Evolutionary conservation across 257 asterid genomes (phyloP), one percentile per base, ranked within the genome.

Genomic region (Scutellaria barbata): DNA sequence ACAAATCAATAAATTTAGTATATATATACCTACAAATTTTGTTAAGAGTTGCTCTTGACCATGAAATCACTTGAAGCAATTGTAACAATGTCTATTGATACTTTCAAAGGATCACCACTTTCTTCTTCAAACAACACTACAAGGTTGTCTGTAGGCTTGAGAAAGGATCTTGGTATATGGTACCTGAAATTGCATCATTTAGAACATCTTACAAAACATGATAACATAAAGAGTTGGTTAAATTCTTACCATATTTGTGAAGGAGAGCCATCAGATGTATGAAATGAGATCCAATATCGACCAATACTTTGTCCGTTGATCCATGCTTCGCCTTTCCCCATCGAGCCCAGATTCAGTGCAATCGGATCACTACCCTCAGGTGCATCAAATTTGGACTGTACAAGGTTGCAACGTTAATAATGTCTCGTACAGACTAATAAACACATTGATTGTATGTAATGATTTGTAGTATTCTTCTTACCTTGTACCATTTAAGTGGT

Each of bases 241-340:
- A 3, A 10, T 39, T 41, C 64, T 42, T 84, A 92, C 97, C 94
- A 85, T 74, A 78, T 88, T 55, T 93, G 98, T 62, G 97, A 87
- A 56, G 98, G 89, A 61, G 72, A 57, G 77, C 95, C 98, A 18
- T 54, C 67, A 4, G 77, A 74, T 11, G 76, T 84, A 57, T 0
- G 95, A 58, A 83, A 86, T 1, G 98, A 85, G 64, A 88, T 74
- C 98, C 98, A 93, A 54, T 88, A 93, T 59, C 97, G 83, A 41
- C 98, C 98, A 6, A 90, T 85, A 62, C 95, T 87, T 72, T 87
- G 84, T 18, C 96, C 92, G 39, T 93, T 93, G 22, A 93, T 74
- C 95, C 96, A 93, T 25, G 77, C 86, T 75, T 81, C 86, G 13
- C 98, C 98, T 76, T 93, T 93, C 43, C 98, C 98, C 98, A 93